These are phyloP conservation scores for Triadica sebifera DNA, from an alignment of 345 rosid species.

Conservation along the genomic window DNA sequence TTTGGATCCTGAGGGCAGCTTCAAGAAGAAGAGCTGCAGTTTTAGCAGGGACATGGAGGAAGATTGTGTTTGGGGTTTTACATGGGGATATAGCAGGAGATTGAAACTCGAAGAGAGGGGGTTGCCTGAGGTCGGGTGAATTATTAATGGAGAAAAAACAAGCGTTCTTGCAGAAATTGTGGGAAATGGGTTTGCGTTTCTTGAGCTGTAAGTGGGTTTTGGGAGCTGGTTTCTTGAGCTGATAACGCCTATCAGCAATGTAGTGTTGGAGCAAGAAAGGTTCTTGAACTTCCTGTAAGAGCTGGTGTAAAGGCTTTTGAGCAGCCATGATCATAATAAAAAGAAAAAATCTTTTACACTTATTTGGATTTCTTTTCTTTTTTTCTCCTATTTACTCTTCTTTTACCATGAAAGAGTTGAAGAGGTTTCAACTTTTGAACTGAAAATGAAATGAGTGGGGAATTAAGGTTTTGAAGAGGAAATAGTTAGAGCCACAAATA, in stretches of 20 bases:
- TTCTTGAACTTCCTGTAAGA: slow-evolving; percentile 81
- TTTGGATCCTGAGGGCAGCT: slow-evolving; percentile 78
- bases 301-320: slow-evolving; percentile 61
- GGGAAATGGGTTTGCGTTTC: slow-evolving; percentile 57
- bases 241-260: slow-evolving; percentile 58
- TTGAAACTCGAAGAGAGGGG: slow-evolving; percentile 66
- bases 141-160: slow-evolving; percentile 57
- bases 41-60: slow-evolving; percentile 66
- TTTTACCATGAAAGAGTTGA: slow-evolving; percentile 36
- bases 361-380: background rate
- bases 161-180: slow-evolving; percentile 29
- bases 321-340: slow-evolving; percentile 32
- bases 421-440: slow-evolving; percentile 47
- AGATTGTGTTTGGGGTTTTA: slow-evolving; percentile 44
- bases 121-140: slow-evolving; percentile 63
- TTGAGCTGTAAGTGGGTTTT: slow-evolving; percentile 40
- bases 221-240: slow-evolving; percentile 22
- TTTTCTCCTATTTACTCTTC: too few relatives aligned
- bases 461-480: slow-evolving; percentile 12
- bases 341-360: too few relatives aligned
- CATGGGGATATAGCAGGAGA: slow-evolving; percentile 48
- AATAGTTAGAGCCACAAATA: slow-evolving; percentile 17
- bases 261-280: slow-evolving; percentile 69
- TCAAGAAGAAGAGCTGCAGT: slow-evolving; percentile 71
- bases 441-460: slow-evolving; percentile 16